Evolutionary conservation across 352 stramenopile species (phyloP).

Genomic region (Globisporangium megalacanthum): DNA sequence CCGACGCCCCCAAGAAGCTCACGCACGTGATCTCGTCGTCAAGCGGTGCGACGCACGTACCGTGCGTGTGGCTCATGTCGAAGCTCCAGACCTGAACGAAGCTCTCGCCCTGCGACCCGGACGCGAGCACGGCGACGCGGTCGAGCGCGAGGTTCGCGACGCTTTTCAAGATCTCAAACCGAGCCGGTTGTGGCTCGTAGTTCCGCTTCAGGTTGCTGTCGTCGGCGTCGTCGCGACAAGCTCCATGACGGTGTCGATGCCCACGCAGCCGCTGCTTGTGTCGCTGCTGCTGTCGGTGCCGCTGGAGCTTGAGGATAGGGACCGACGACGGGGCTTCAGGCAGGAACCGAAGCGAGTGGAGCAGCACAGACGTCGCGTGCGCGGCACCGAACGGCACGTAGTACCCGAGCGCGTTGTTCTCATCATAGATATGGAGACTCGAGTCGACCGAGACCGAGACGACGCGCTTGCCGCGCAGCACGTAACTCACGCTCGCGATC

Average conservation of each 20-base stretch:
- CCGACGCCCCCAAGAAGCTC: conserved; percentile 36
- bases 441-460: conserved; percentile 54
- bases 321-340: conserved; percentile 16
- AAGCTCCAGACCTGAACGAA: conserved; percentile 77
- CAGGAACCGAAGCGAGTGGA: conserved; percentile 49
- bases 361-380: conserved; percentile 46
- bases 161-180: conserved; percentile 46
- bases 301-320: background rate
- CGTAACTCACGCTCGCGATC: conserved; percentile 47
- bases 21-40: conserved; percentile 51
- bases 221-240: background rate
- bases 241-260: background rate
- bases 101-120: conserved; percentile 33
- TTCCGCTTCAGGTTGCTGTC: background rate
- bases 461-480: conserved; percentile 54
- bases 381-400: conserved; percentile 60
- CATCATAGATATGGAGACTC: conserved; percentile 60
- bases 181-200: conserved; percentile 7
- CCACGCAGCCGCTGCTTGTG: background rate
- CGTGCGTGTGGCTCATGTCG: conserved; percentile 57
- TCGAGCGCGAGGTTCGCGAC: conserved; percentile 47
- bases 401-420: conserved; percentile 64
- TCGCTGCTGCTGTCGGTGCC: background rate
- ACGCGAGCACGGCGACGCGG: conserved; percentile 39
- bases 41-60: conserved; percentile 35